Conservation (phyloP, 768 basidiomycete species). For the Collybia nuda region DNA sequence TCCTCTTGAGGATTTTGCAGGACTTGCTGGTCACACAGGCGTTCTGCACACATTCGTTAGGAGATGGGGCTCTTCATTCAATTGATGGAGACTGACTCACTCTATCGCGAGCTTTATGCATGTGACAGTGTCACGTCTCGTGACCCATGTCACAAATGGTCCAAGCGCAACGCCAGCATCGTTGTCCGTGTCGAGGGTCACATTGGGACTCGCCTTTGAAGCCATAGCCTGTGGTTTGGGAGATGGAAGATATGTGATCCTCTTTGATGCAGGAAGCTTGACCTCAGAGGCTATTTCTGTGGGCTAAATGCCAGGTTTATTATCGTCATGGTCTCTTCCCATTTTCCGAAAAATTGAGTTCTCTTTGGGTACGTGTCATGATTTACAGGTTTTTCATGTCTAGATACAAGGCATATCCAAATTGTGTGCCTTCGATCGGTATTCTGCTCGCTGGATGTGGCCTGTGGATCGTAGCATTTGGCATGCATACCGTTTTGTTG, state of each 20-base stretch:
- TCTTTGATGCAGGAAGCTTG: not conserved
- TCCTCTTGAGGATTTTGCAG: too few species aligned
- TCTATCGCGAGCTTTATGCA: not conserved
- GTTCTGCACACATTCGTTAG: not conserved
- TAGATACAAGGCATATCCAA: too few species aligned
- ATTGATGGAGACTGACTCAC: slow-evolving; percentile 1
- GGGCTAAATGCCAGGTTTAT: not conserved
- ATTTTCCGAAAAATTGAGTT: too few species aligned
- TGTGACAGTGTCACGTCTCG: not conserved
- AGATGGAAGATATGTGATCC: not conserved
- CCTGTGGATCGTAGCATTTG: too few species aligned
- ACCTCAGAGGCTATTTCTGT: not conserved
- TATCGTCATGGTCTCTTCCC: too few species aligned
- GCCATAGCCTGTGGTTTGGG: not conserved
- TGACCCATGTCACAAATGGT: slow-evolving; percentile 1
- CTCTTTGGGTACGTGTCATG: too few species aligned
- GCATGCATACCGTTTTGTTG: too few species aligned
- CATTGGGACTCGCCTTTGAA: not conserved
- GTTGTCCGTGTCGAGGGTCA: not conserved
- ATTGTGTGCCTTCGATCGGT: too few species aligned
- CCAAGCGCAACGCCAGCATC: not conserved
- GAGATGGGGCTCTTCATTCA: not conserved
- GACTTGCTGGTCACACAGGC: not conserved
- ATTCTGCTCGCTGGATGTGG: too few species aligned
- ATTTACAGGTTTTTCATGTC: too few species aligned